Conservation (phyloP, 768 basidiomycete species). For the Kockovaella imperatae region DNA sequence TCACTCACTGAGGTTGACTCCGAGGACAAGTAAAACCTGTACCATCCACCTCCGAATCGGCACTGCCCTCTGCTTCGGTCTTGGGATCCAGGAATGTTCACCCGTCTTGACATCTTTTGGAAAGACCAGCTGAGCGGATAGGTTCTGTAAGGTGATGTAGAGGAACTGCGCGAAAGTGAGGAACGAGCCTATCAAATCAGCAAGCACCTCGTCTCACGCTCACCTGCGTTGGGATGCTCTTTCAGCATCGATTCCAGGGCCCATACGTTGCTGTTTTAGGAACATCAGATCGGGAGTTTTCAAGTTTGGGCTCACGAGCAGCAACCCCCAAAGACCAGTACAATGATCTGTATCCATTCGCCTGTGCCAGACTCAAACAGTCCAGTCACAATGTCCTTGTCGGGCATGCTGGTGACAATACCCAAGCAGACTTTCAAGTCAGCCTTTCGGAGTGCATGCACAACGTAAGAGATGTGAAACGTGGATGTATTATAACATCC, state of each 20-base stretch:
- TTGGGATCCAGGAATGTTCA: constrained; percentile 37
- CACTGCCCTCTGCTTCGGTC: constrained; percentile 59
- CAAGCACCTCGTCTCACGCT: constrained; percentile 10
- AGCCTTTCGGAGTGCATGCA: too few relatives aligned
- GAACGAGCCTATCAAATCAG: constrained; percentile 56
- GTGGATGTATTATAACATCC: too few relatives aligned
- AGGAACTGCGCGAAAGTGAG: constrained; percentile 78
- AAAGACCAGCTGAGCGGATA: constrained; percentile 58
- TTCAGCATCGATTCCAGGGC: constrained; percentile 66
- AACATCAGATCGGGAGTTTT: background rate
- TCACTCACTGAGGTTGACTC: constrained; percentile 52
- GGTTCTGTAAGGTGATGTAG: constrained; percentile 62
- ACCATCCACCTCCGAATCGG: constrained; percentile 61
- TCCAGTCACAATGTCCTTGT: background rate
- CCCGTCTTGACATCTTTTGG: constrained; percentile 4
- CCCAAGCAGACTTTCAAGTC: too few relatives aligned
- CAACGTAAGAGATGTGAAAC: too few relatives aligned
- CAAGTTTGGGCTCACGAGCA: constrained; percentile 51
- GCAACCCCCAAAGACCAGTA: constrained; percentile 71
- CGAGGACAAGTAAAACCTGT: constrained; percentile 63
- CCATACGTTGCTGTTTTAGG: constrained; percentile 56
- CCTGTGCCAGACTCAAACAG: constrained; percentile 11
- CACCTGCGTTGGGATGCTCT: constrained; percentile 62
- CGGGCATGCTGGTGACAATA: background rate
- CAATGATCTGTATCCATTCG: constrained; percentile 58